Evolutionary conservation across 306 rosid genomes (phyloP), one percentile per base, ranked within the genome.

Genomic region (Cucurbita maxima): DNA sequence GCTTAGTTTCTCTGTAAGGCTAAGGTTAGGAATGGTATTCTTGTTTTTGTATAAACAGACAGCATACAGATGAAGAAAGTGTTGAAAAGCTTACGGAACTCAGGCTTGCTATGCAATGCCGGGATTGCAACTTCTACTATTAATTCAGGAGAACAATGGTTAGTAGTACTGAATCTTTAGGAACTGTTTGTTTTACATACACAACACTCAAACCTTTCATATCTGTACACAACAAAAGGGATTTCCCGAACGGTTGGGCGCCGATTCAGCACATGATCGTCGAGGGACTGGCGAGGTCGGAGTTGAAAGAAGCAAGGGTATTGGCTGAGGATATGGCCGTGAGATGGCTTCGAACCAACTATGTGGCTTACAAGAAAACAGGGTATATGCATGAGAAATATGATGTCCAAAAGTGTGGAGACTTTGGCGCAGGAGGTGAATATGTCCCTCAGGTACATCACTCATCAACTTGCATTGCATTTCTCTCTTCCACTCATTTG

Each of bases 221-320:
- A 47, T 67, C 13, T 68, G 76, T 67, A 44, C 41, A 63, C 41
- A 63, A 63, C 70, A n/a, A 63, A 70, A 89, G 99, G 99, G 97
- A 94, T 85, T 91, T 83, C 73, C 99, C 99, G 40, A 94, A 94
- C 76, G 97, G 99, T 63, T 94, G 99, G 97, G 91, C 99, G 58
- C 97, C 92, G 4, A 70, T 94, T 19, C 96, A 94, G 71, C 99
- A 91, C 86, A 94, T 94, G 97, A 80, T 94, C n/a, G 92, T 88
- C 56, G 99, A 94, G 86, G 99, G 95, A 19, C 80, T 94, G 56
- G 64, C 79, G 68, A 89, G 83, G 74, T 91, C 95, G 15, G 92
- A 87, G 50, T 78, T 74, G 76, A 58, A 84, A 78, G 95, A 91
- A 85, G 97, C 97, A 80, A 85, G 79, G 70, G 63, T 79, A 59